Evolutionary conservation across 257 asterid genomes (phyloP), one percentile per base, ranked within the genome.

Genomic region (Solanum appendiculatum): DNA sequence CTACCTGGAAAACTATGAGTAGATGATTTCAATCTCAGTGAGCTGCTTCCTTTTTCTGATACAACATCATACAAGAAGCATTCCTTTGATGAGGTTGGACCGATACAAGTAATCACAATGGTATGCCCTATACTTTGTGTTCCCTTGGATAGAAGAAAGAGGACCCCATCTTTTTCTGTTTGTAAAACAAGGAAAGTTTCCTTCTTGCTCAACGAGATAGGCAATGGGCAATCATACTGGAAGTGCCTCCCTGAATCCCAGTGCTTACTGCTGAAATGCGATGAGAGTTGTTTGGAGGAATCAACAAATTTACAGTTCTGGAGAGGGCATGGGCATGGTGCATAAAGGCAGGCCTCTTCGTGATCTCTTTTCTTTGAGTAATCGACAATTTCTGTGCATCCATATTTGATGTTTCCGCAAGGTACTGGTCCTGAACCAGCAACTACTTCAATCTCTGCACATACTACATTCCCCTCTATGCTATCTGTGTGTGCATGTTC

Each of bases 271-370:
- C 96, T 92, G 90, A 94, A 97, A 90, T 97, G 99, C 40, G 89
- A 92, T 3, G 98, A 93, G 15, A 97, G 86, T 89, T 92, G 96
- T 27, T 77, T 72, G 33, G 92, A 90, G 5, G 99, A 95, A 89
- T 98, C 98, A 4, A 92, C 60, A 77, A 94, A 93, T 77, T 92
- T 90, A 82, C 99, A 95, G 86, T 91, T 91, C 68, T 86, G 87
- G 63, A 95, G 83, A 78, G 99, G 99, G 93, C 99, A 97, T 40
- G 94, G 91, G 84, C 99, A 97, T 8, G 98, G 99, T 12, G 96
- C 87, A 85, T 85, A 89, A 68, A 81, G 27, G 89, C 99, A 97
- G 89, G 91, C 42, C 83, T 93, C 93, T 89, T 94, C 98, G 11
- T 97, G 99, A 87, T 93, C 91, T 86, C 92, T 91, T 89, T 93